Percentiles rank a stretch among this genome's conserved stretches.
Evolutionary conservation across 176 grass and related monocot genomes (phyloP).

Genomic region (Pontederia paniculata): DNA sequence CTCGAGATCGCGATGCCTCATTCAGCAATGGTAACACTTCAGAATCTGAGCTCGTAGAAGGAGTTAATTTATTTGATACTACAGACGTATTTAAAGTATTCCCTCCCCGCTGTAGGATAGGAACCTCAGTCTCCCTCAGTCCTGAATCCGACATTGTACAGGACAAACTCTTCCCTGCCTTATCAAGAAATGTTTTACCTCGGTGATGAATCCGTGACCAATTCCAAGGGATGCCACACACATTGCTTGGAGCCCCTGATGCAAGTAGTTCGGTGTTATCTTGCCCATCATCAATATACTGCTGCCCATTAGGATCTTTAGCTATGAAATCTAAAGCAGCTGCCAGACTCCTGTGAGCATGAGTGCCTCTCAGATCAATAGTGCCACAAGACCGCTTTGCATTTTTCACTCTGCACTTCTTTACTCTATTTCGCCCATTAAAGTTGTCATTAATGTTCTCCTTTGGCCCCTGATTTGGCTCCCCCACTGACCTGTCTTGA

Average conservation of each 20-base stretch:
- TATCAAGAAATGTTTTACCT: slow-evolving; percentile 82
- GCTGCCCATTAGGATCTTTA: not conserved
- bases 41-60: slow-evolving; percentile 61
- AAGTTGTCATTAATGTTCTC: not conserved
- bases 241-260: slow-evolving; percentile 37
- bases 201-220: slow-evolving; percentile 94
- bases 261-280: slow-evolving; percentile 28
- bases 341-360: not conserved
- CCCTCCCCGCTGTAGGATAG: slow-evolving; percentile 29
- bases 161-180: slow-evolving; percentile 72
- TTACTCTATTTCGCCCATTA: not conserved
- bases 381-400: slow-evolving; percentile 20
- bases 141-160: slow-evolving; percentile 73
- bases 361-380: not conserved
- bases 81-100: slow-evolving; percentile 42
- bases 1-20: slow-evolving; percentile 21
- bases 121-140: slow-evolving; percentile 34
- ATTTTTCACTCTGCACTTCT: slow-evolving; percentile 26
- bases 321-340: not conserved
- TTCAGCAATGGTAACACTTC: slow-evolving; percentile 57
- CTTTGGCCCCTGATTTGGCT: not conserved
- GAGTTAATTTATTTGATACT: slow-evolving; percentile 32
- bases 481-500: not conserved
- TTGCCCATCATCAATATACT: slow-evolving; percentile 9
- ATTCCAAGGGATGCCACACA: slow-evolving; percentile 95